phyloP scores from a whole-genome alignment of 257 asterid species.

The Solanum medicagineum region DNA sequence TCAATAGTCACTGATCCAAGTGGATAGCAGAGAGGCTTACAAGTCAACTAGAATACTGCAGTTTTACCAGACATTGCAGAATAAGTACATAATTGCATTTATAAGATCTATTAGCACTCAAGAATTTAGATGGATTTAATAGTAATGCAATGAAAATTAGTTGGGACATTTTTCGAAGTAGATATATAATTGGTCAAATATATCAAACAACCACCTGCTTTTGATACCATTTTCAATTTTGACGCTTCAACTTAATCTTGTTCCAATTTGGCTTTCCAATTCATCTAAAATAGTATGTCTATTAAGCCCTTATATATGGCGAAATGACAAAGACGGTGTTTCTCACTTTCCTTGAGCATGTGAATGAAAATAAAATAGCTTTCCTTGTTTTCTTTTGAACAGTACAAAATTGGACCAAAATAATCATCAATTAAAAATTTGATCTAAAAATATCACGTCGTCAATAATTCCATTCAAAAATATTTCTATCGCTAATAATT shows the following conservation, averaged over 20 bases:
- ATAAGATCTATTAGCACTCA: not conserved
- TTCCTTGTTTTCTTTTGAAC: not conserved
- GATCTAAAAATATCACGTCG: too few species aligned
- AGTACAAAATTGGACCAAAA: too few species aligned
- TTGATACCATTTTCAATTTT: not conserved
- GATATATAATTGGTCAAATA: not conserved
- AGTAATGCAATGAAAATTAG: not conserved
- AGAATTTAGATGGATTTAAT: not conserved
- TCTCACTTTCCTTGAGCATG: not conserved
- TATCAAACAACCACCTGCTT: not conserved
- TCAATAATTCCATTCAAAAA: too few species aligned
- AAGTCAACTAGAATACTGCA: not conserved
- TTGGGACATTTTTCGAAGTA: not conserved
- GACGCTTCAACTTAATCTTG: not conserved
- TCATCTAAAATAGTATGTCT: not conserved
- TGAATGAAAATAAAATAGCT: not conserved
- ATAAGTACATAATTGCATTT: not conserved
- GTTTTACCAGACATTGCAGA: not conserved
- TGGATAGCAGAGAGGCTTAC: not conserved
- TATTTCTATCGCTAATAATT: too few species aligned
- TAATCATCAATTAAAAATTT: too few species aligned
- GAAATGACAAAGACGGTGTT: not conserved
- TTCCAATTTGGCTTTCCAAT: not conserved
- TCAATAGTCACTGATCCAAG: not conserved
- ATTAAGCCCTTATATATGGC: not conserved